These are phyloP conservation scores for Cytospora schulzeri DNA, from an alignment of 2,329 filamentous ascomycete species.

Conservation along the genomic window DNA sequence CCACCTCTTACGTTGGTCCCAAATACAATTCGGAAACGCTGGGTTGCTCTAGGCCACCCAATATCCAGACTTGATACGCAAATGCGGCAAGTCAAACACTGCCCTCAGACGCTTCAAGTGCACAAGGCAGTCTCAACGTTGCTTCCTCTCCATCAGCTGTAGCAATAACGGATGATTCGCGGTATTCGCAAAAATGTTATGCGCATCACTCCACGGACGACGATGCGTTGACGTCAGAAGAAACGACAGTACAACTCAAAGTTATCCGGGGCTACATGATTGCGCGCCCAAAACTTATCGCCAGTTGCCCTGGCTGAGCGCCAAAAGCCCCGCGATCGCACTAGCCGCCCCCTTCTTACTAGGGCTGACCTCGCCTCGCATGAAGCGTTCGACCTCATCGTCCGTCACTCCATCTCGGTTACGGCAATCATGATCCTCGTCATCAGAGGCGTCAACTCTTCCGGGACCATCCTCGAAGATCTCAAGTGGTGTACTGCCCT, in stretches of 20 bases:
- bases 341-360: slow-evolving; percentile 82
- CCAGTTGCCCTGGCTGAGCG: slow-evolving; percentile 92
- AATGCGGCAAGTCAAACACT: neutral
- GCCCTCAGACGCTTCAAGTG: neutral
- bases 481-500: slow-evolving; percentile 41
- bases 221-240: neutral
- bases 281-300: slow-evolving; percentile 47
- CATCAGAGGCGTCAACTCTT: slow-evolving; percentile 15
- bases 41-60: neutral
- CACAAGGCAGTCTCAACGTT: neutral
- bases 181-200: neutral
- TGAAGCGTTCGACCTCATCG: slow-evolving; percentile 72
- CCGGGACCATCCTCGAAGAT: slow-evolving; percentile 55
- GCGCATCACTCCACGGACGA: neutral
- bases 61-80: neutral
- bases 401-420: slow-evolving; percentile 40
- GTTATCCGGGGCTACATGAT: neutral
- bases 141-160: neutral
- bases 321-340: slow-evolving; percentile 85
- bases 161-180: neutral
- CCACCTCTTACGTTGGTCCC: neutral
- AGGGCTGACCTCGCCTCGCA: slow-evolving; percentile 66
- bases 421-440: slow-evolving; percentile 12
- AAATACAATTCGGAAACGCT: neutral
- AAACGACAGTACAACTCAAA: neutral